Evolutionary conservation across 1,284 basidiomycete species (phyloP), one percentile per base, ranked within the genome.

Genomic region (Cryptococcus jaspeensis): DNA sequence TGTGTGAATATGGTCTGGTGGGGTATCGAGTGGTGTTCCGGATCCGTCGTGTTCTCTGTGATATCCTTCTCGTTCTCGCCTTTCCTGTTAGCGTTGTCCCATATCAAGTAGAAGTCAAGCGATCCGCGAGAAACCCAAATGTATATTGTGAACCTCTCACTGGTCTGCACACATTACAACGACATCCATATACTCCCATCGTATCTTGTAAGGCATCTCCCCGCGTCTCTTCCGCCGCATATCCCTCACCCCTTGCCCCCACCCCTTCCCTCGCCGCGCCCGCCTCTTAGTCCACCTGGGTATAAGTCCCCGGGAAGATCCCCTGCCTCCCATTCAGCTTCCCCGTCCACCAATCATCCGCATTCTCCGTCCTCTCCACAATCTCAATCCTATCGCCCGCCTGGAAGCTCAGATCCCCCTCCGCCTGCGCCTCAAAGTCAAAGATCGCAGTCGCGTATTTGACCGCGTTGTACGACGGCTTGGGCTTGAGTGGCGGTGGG

Each of bases 311-410:
- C 53, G 95, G 95, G 79, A 99, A 99, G 25, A 96, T 88, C 20
- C 96, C 96, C 74, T 92, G 85, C 58, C 78, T 76, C 1, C 93
- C 94, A 64, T 91, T 86, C 61, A 98, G 52, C 65, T 84, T 83
- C 5, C 95, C 96, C 9, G 93, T 98, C 95, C 95, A 99, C 95
- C 95, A 99, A 73, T 99, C 96, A 72, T 98, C 92, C 22, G 87
- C 77, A 65, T 85, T 92, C 2, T 84, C 84, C 12, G 89, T 89
- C 71, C 87, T 84, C 77, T 96, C 88, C 32, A 96, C 83, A 53
- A 99, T 82, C 78, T 96, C 92, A 76, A 99, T 98, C 62, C 85
- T 81, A 76, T 99, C 95, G n/a, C 96, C 96, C 1, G 85, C 85
- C 56, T 81, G 85, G 81, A 99, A 99, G 1, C 86, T 88, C 53